Base-by-base conservation (phyloP, 2,329 filamentous ascomycete genomes). In the Dothiorella sarmentorum region DNA sequence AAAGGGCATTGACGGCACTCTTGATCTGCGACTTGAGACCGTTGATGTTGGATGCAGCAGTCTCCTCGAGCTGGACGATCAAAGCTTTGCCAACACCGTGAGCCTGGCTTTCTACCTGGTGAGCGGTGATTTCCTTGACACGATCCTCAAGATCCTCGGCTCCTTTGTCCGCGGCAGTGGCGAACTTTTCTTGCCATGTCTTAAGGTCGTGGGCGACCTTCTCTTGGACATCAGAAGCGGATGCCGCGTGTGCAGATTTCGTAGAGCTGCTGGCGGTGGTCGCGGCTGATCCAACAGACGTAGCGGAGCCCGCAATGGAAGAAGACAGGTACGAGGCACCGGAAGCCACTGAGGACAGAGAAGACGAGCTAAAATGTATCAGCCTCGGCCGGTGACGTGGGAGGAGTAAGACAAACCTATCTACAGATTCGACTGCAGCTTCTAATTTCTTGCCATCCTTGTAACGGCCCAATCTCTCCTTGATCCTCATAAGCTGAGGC, bases 401-500 rank as follows among this genome's bases (percentile, higher is more conserved):
- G 63, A 58, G 35, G 53, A 11, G 61, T 60, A 29, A 62, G 17
- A 13, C 29, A 38, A 38, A 18, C 17, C 42, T 29, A 13, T 84
- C 81, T 55, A 79, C 72, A 42, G 83, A 80, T 47, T 85, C 80
- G 40, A 83, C 75, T 17, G 78, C 81, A 33, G 83, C 80, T 64
- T 85, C 80, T 20, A 88, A 65, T 64, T 84, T 85, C 69, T 83
- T 84, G 18, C 84, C 84, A 65, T 83, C 81, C 63, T 80, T 86
- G 73, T 91, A 90, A 47, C 88, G 81, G 38, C 91, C 92, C 10
- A 99, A 82, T 44, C 92, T 86, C 76, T 97, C 89, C 11, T 90
- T 90, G 67, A 99, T 97, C 67, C 91, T 90, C 59, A 93, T 84
- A 13, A 99, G 81, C 73, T 99, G 95, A 13, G 95, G 95, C 75